Evolutionary conservation across 75 land plant species (phyloP), one percentile per base, ranked within the genome.

Genomic region (Pinus taeda): DNA sequence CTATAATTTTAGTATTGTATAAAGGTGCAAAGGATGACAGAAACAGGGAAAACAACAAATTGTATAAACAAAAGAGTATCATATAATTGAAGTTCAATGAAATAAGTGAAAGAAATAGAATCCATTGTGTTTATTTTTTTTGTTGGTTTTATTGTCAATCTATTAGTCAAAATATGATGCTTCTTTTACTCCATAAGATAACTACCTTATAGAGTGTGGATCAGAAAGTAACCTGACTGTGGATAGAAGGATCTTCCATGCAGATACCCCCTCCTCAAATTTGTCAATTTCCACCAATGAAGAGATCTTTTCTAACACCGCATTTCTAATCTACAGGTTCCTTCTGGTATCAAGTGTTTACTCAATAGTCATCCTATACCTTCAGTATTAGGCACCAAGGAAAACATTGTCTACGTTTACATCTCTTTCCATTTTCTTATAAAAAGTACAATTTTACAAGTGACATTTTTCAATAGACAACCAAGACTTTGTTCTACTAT

Each of bases 401-500:
- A 4, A 61, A 82, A 71, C 93, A 93, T 60, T 95, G 86, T 84
- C 60, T 95, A 36, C 86, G 98, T 18, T 90, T 95, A 57, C 81
- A 93, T 76, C 91, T 95, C 82, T 82, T 72, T 70, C 92, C 95
- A 14, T 13, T 92, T 61, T 73, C 76, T 29, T 75, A 82, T 80
- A 57, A 58, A 1, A 58, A 15, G 26, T 4, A 83, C 66, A 73
- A 65, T 85, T 59, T 89, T 91, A 22, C 83, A 85, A 33, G 4
- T 42, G 4, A 87, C 26, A 71, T 83, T 95, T 95, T 81, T 77
- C 82, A 26, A 89, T 93, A 81, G 58, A 57, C 72, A 85, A 92
- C 79, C 33, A 30, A 30, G 33, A 30, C 33, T 30, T 30, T 30
- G 33, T 0, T 30, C 1, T 30, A 30, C 33, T 95, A 39, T 83